phyloP scores from a whole-genome alignment of 495 filamentous ascomycete genomes.

The Aspergillus haitiensis region DNA sequence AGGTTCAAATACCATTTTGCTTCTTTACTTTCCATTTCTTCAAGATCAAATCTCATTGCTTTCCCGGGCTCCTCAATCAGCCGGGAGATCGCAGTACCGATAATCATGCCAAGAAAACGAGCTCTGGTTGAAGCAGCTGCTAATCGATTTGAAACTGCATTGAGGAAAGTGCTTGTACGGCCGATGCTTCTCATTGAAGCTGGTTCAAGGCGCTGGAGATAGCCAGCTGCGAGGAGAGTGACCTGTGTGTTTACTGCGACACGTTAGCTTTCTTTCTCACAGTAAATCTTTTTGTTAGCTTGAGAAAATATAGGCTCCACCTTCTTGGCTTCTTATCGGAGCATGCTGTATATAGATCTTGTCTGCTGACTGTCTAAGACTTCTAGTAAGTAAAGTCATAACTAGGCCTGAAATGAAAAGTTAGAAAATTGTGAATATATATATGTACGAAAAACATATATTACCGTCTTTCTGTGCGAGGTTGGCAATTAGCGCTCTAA shows the following conservation, averaged over 20 bases:
- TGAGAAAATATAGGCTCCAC: constrained; percentile 39
- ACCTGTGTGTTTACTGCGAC: constrained; percentile 72
- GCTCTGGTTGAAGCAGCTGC: constrained; percentile 69
- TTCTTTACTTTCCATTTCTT: constrained; percentile 72
- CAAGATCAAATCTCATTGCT: constrained; percentile 77
- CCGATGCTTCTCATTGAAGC: constrained; percentile 61
- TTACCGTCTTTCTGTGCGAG: constrained; percentile 55
- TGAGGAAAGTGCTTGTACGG: constrained; percentile 70
- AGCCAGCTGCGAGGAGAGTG: constrained; percentile 75
- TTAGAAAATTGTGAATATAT: constrained; percentile 22
- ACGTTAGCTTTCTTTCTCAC: constrained; percentile 27
- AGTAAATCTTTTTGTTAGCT: neutral
- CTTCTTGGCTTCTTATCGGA: constrained; percentile 82
- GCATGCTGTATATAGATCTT: constrained; percentile 83
- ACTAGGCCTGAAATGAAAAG: constrained; percentile 45
- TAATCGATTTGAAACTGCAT: constrained; percentile 83
- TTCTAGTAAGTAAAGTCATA: constrained; percentile 61
- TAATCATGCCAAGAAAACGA: constrained; percentile 85
- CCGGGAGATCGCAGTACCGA: constrained; percentile 77
- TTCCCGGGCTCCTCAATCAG: constrained; percentile 75
- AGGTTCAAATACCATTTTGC: constrained; percentile 76
- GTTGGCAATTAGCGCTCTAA: constrained; percentile 62
- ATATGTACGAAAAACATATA: neutral
- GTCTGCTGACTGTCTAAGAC: constrained; percentile 75
- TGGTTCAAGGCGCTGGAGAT: constrained; percentile 62